Evolutionary conservation across 2,329 filamentous ascomycete genomes (phyloP).

Genomic region (Thermothelomyces thermophilus): DNA sequence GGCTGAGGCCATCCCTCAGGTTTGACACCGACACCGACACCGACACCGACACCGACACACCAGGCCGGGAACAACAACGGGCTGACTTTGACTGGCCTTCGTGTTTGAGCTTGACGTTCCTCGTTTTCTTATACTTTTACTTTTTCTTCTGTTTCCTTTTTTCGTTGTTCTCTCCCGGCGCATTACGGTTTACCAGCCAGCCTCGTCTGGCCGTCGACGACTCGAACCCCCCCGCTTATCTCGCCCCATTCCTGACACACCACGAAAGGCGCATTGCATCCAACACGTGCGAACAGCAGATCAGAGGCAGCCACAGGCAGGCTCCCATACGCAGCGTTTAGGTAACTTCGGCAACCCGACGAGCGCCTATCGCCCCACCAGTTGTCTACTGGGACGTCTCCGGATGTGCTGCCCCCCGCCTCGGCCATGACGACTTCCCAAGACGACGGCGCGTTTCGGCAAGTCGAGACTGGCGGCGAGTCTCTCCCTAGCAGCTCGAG

Average conservation of each 20-base stretch:
- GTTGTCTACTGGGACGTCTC: background rate
- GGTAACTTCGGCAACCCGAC: no score
- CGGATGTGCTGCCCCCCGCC: slow-evolving; percentile 8
- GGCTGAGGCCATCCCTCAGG: background rate
- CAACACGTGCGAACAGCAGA: no score
- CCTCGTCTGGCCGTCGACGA: background rate
- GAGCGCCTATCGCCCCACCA: background rate
- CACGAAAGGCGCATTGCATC: no score
- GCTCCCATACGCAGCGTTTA: no score
- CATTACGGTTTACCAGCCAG: no score
- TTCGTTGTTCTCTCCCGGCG: no score
- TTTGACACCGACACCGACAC: background rate
- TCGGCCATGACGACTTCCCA: slow-evolving; percentile 31
- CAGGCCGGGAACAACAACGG: background rate
- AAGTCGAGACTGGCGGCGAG: slow-evolving; percentile 15
- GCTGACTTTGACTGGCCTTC: background rate
- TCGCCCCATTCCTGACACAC: no score
- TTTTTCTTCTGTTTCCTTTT: no score
- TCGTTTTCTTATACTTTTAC: no score
- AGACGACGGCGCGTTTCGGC: slow-evolving; percentile 21
- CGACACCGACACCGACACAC: background rate
- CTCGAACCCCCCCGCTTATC: background rate
- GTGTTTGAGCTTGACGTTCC: background rate
- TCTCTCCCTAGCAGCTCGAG: slow-evolving; percentile 21
- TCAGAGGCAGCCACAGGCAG: no score